Base-by-base conservation (phyloP, 2,329 filamentous ascomycete genomes). In the Cryphonectria japonica region DNA sequence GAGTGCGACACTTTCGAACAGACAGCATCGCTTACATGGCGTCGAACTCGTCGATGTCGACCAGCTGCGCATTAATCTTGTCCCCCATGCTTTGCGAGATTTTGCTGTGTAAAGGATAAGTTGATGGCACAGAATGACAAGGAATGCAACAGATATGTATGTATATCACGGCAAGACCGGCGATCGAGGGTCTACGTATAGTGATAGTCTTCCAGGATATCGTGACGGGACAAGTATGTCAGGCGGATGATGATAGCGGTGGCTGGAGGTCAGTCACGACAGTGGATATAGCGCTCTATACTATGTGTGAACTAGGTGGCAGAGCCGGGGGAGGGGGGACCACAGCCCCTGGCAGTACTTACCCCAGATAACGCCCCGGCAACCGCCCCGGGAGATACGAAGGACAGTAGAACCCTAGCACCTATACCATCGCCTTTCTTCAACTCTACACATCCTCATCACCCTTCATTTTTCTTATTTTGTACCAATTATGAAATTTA, bases 31-130 rank as follows among this genome's bases (percentile, higher is more conserved):
- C 85, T 75, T 79, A 88, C 86, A 88, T 78, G 61, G 85, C 85
- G 76, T 87, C 86, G 74, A 88, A 88, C 77, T 88, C 86, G 52
- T 87, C 83, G 69, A 86, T 83, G 39, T 81, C 74, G 57, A 87
- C 80, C 71, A 86, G 76, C 72, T 83, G 79, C 74, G 83, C 79
- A 68, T 83, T 79, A 68, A 81, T 73, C 14, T 78, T 22, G 16
- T 41, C 34, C 7, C 6, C 66, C 66, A 67, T 67, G 3, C 11
- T 29, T 3, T 65, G 37, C 2, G 7, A 32, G 39, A 14, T 59
- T 5, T 34, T 43, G 22, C 29, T 13, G 13, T 46, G 41, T 37
- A n/a, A 11, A 41, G 34, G 9, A n/a, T 19, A 41, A 62, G n/a
- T 19, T 5, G 29, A 32, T 32, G 26, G 29, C 13, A 32, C 14